Percentiles rank a stretch among this genome's conserved stretches.
These are phyloP conservation scores for Penicillium egyptiacum DNA, from an alignment of 495 filamentous ascomycete genomes.

Conservation along the genomic window DNA sequence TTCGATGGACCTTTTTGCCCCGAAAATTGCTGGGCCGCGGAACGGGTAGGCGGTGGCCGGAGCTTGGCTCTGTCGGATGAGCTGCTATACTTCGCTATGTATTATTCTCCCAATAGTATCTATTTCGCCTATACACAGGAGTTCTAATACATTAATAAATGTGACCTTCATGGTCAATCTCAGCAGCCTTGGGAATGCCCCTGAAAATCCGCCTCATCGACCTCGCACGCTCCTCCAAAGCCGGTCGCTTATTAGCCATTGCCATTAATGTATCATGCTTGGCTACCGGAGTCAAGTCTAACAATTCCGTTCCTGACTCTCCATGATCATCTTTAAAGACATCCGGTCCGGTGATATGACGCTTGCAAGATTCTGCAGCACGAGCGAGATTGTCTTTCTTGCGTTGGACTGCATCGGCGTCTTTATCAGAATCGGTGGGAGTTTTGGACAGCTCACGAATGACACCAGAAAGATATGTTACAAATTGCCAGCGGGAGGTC, in stretches of 20 bases:
- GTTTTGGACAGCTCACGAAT: constrained; percentile 50
- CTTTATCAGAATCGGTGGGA: constrained; percentile 23
- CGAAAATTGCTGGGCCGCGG: constrained; percentile 30
- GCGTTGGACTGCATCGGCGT: constrained; percentile 34
- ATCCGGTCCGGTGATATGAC: constrained; percentile 39
- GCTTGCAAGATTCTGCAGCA: constrained; percentile 33
- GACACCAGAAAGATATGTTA: constrained; percentile 62
- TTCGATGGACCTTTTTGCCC: constrained; percentile 19
- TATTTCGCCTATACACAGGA: not conserved
- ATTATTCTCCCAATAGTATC: not conserved
- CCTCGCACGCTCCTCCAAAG: constrained; percentile 25
- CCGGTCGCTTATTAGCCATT: constrained; percentile 30
- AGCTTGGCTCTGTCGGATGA: constrained; percentile 16
- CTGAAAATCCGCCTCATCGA: constrained; percentile 43
- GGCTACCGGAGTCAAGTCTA: constrained; percentile 35
- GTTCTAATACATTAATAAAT: constrained; percentile 34
- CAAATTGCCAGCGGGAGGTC: constrained; percentile 73
- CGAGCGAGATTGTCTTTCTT: constrained; percentile 45
- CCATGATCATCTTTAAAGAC: constrained; percentile 31
- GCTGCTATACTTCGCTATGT: not conserved
- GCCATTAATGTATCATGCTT: constrained; percentile 32
- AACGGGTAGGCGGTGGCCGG: constrained; percentile 34
- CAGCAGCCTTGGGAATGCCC: constrained; percentile 49
- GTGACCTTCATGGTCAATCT: constrained; percentile 45
- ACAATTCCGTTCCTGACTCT: constrained; percentile 21